Conservation (phyloP, 352 stramenopile species). For the Phytophthora citricola region DNA sequence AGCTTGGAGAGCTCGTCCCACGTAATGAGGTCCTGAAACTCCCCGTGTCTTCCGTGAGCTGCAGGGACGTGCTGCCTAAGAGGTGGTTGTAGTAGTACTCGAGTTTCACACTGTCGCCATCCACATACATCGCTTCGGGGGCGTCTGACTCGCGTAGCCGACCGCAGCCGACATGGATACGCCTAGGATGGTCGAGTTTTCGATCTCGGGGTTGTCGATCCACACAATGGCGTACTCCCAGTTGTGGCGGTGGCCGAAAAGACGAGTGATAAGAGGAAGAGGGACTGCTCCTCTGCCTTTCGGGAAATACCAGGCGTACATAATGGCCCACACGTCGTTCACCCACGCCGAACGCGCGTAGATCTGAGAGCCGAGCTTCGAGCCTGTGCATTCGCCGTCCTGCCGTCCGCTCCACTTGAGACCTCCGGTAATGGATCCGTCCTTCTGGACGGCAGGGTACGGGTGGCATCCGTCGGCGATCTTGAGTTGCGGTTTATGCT, state of each 20-base stretch:
- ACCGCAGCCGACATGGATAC: constrained; percentile 33
- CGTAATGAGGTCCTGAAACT: constrained; percentile 37
- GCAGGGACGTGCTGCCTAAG: constrained; percentile 28
- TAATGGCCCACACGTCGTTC: constrained; percentile 33
- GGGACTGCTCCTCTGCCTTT: constrained; percentile 22
- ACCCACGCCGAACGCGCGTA: constrained; percentile 33
- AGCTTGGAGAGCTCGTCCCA: constrained; percentile 31
- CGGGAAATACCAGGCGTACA: constrained; percentile 40
- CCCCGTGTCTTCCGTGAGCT: constrained; percentile 25
- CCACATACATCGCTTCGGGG: constrained; percentile 12
- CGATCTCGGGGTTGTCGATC: constrained; percentile 24
- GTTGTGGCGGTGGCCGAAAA: constrained; percentile 48
- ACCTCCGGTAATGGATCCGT: constrained; percentile 28
- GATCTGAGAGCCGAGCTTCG: constrained; percentile 32
- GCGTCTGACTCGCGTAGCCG: constrained; percentile 12
- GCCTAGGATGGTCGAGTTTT: constrained; percentile 29
- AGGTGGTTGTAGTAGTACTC: constrained; percentile 37
- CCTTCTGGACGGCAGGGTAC: constrained; percentile 33
- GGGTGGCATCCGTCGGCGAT: constrained; percentile 33
- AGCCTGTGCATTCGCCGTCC: constrained; percentile 35
- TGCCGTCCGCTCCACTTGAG: constrained; percentile 32
- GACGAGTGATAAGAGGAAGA: constrained; percentile 16
- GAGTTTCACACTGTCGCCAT: constrained; percentile 28
- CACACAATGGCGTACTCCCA: constrained; percentile 53
- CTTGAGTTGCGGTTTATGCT: constrained; percentile 35